Evolutionary conservation across 192 early-diverging fungal genomes (phyloP).

Genomic region (Globomyces pollinis-pini): DNA sequence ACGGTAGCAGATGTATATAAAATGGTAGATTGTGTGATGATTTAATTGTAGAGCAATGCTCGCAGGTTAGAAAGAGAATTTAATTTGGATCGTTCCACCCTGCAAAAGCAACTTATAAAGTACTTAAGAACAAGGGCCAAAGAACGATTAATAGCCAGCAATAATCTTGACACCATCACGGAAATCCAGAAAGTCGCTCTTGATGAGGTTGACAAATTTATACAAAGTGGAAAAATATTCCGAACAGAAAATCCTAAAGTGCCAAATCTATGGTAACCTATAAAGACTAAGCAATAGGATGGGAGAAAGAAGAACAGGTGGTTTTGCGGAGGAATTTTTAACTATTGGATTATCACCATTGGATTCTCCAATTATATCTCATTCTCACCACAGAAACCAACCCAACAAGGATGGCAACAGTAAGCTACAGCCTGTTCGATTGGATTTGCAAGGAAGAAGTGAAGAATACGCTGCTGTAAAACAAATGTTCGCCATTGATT

Average conservation of each 20-base stretch:
- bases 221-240: background rate
- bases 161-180: background rate
- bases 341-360: too few species aligned
- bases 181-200: background rate
- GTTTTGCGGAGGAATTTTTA: too few species aligned
- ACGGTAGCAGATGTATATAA: background rate
- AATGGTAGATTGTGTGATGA: background rate
- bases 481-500: too few species aligned
- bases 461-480: too few species aligned
- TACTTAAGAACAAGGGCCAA: background rate
- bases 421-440: too few species aligned
- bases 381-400: too few species aligned
- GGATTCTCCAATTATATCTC: too few species aligned
- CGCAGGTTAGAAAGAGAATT: background rate
- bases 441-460: too few species aligned
- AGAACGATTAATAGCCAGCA: background rate
- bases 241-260: background rate
- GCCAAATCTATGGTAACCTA: background rate
- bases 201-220: background rate
- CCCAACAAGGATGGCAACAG: too few species aligned
- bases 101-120: slow-evolving; percentile 2
- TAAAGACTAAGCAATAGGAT: background rate
- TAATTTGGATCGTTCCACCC: background rate
- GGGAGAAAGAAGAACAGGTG: too few species aligned
- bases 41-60: background rate